Evolutionary conservation across 345 rosid genomes (phyloP).

Genomic region (Eucalyptus cloeziana): DNA sequence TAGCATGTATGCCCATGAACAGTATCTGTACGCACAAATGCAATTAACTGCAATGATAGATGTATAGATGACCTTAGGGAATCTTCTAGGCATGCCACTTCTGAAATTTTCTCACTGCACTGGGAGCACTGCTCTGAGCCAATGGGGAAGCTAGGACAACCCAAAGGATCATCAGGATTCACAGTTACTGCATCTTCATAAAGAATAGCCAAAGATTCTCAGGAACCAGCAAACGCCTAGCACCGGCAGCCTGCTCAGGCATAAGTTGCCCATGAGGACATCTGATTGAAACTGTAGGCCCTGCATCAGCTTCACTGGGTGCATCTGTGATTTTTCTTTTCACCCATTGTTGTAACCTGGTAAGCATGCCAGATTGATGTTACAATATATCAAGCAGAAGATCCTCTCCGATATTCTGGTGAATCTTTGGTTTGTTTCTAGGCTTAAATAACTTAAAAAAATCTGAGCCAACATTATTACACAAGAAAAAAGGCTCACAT

Average conservation of each 20-base stretch:
- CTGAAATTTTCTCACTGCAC: conserved; percentile 71
- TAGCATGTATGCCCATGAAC: not conserved
- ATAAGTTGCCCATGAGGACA: conserved; percentile 72
- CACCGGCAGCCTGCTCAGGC: conserved; percentile 93
- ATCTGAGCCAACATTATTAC: not conserved
- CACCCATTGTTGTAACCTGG: conserved; percentile 94
- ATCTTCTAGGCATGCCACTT: conserved; percentile 86
- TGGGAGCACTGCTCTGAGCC: conserved; percentile 54
- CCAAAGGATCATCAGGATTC: conserved; percentile 50
- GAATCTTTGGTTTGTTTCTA: not conserved
- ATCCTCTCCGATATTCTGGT: not conserved
- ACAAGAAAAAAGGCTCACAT: not conserved
- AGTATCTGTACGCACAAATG: not conserved
- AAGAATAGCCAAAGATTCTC: conserved; percentile 77
- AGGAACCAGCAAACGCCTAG: conserved; percentile 76
- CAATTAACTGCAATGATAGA: not conserved
- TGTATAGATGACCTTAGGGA: conserved; percentile 50
- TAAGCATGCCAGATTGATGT: not conserved
- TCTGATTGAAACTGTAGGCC: conserved; percentile 60
- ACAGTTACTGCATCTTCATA: conserved; percentile 60
- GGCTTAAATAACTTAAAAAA: not conserved
- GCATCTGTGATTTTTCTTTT: conserved; percentile 88
- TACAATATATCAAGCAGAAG: not conserved
- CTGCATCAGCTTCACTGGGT: conserved; percentile 86
- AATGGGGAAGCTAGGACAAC: conserved; percentile 40